A percentile compares a stretch with the other conserved stretches of the same genome.
These are phyloP conservation scores for Schoenoplectus triqueter DNA, from an alignment of 202 grass and related monocot genomes.

Conservation along the genomic window DNA sequence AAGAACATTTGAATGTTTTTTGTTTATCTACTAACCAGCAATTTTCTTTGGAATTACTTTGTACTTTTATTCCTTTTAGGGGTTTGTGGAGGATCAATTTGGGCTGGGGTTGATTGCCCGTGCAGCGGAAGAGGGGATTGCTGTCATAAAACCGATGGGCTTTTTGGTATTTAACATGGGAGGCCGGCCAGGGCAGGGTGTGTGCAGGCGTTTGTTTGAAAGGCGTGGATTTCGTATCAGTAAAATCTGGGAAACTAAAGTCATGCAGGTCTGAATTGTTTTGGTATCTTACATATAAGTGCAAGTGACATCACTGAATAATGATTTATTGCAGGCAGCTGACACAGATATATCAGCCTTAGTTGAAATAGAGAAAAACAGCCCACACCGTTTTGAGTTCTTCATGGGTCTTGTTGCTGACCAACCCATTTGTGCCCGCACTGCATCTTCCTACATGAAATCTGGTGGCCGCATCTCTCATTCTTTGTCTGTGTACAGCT, in stretches of 20 bases:
- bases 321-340: slow-evolving; percentile 65
- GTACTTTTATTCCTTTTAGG: slow-evolving; percentile 51
- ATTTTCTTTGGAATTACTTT: slow-evolving; percentile 23
- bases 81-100: slow-evolving; percentile 97
- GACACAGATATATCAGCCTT: slow-evolving; percentile 98
- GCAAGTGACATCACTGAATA: background rate
- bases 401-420: slow-evolving; percentile 97
- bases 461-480: slow-evolving; percentile 97
- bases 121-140: slow-evolving; percentile 95
- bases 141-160: slow-evolving; percentile 94
- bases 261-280: slow-evolving; percentile 74
- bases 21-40: slow-evolving; percentile 25
- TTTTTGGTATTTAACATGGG: slow-evolving; percentile 98
- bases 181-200: slow-evolving; percentile 95
- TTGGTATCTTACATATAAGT: background rate
- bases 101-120: slow-evolving; percentile 98
- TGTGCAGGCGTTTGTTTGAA: slow-evolving; percentile 79
- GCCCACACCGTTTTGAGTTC: slow-evolving; percentile 94
- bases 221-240: slow-evolving; percentile 90
- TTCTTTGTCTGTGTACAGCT: slow-evolving; percentile 95
- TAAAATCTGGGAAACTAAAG: slow-evolving; percentile 98
- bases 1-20: background rate
- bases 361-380: slow-evolving; percentile 99
- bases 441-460: slow-evolving; percentile 92
- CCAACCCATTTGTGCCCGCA: slow-evolving; percentile 95